These are phyloP conservation scores for Zygnema cylindricum DNA, from an alignment of 139 green algal species.

Conservation along the genomic window DNA sequence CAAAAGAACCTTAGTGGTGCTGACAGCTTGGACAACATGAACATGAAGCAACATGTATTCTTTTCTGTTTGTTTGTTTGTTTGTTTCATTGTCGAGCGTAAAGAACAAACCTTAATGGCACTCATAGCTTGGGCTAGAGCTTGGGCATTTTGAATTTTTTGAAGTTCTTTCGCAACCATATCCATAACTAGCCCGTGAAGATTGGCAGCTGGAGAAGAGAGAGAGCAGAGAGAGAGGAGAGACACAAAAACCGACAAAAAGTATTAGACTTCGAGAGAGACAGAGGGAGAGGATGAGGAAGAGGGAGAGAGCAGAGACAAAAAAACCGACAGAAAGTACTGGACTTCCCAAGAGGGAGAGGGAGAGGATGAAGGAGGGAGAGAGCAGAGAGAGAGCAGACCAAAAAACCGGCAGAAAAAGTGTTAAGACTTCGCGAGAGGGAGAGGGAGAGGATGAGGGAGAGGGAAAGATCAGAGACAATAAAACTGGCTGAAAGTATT, in stretches of 20 bases:
- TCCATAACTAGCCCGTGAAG: neutral
- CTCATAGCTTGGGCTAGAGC: slow-evolving; percentile 1
- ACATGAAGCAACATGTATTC: no score
- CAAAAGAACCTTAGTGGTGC: no score
- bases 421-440: neutral
- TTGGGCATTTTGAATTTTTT: neutral
- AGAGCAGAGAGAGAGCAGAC: neutral
- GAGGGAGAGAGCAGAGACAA: neutral
- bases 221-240: neutral
- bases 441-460: neutral
- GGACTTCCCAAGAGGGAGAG: neutral
- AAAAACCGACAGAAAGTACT: neutral
- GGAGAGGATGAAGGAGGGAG: neutral
- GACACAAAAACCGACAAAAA: neutral
- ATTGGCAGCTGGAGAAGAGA: neutral
- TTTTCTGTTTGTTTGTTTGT: no score
- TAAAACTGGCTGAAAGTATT: no score
- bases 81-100: no score
- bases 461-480: neutral
- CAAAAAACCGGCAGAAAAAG: neutral
- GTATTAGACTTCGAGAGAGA: neutral
- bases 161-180: slow-evolving; percentile 9
- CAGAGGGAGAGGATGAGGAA: neutral
- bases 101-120: slow-evolving; percentile 23
- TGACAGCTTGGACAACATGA: no score